Evolutionary conservation across 2,329 filamentous ascomycete genomes (phyloP).

Genomic region (Fusarium sp.): DNA sequence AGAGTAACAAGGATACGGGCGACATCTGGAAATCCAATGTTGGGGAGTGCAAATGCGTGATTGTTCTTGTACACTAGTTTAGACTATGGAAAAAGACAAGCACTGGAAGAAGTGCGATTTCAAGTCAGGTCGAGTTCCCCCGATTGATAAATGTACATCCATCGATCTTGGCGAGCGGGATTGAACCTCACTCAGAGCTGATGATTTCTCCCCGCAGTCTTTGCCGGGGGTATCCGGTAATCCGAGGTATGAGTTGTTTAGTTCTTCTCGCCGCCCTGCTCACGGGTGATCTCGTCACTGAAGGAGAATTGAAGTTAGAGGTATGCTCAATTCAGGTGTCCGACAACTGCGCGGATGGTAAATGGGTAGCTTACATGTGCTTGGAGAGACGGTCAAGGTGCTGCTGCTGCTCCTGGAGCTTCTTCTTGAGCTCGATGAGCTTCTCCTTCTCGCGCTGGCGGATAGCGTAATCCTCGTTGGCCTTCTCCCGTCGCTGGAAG

Average conservation of each 20-base stretch:
- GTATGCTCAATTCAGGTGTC: neutral
- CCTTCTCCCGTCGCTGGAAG: constrained; percentile 92
- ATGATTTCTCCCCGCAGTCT: constrained; percentile 27
- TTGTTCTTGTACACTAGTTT: constrained; percentile 54
- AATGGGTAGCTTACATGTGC: constrained; percentile 74
- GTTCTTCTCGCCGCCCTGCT: constrained; percentile 74
- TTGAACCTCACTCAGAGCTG: constrained; percentile 25
- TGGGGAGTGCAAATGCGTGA: constrained; percentile 38
- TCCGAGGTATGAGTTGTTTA: constrained; percentile 48
- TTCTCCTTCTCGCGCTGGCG: constrained; percentile 90
- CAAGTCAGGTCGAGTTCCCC: constrained; percentile 8
- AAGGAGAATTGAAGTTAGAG: constrained; percentile 15
- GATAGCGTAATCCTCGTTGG: constrained; percentile 86
- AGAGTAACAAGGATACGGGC: constrained; percentile 8
- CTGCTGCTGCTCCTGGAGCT: constrained; percentile 79
- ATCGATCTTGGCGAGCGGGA: constrained; percentile 22
- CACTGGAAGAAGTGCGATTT: constrained; percentile 32
- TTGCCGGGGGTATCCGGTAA: constrained; percentile 32
- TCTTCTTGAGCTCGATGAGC: constrained; percentile 79
- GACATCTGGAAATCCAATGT: constrained; percentile 16
- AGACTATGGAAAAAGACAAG: constrained; percentile 42
- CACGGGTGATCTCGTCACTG: constrained; percentile 81
- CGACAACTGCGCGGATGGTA: neutral
- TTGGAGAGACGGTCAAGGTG: constrained; percentile 87
- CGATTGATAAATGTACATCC: constrained; percentile 13